These are phyloP conservation scores for Chenopodium album DNA, from an alignment of 148 eudicot species.

Conservation along the genomic window DNA sequence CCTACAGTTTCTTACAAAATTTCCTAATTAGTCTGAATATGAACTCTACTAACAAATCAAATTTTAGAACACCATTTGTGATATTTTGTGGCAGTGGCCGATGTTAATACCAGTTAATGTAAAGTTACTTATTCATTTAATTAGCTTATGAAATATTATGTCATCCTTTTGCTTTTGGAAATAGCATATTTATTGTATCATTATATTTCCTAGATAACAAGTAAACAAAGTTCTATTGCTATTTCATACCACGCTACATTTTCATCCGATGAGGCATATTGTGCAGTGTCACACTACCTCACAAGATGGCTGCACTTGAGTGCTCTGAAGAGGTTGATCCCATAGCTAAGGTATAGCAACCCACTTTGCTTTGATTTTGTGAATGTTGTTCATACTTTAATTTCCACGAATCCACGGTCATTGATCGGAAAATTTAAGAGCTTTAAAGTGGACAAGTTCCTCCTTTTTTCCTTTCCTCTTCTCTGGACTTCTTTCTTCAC, in stretches of 20 bases:
- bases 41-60: neutral
- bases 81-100: neutral
- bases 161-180: neutral
- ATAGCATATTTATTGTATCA: neutral
- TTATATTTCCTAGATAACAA: neutral
- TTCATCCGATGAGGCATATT: neutral
- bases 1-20: neutral
- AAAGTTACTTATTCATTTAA: neutral
- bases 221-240: neutral
- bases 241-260: neutral
- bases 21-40: too few relatives aligned
- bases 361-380: neutral
- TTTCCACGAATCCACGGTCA: neutral
- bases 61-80: neutral
- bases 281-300: constrained; percentile 47
- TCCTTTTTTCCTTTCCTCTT: neutral
- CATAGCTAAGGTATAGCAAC: constrained; percentile 34
- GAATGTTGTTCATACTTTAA: neutral
- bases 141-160: neutral
- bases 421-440: neutral
- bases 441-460: neutral
- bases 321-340: constrained; percentile 50
- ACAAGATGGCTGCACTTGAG: constrained; percentile 42
- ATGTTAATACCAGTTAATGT: neutral
- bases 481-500: too few relatives aligned